phyloP scores from a whole-genome alignment of 148 eudicot genomes.

The Fagopyrum esculentum region DNA sequence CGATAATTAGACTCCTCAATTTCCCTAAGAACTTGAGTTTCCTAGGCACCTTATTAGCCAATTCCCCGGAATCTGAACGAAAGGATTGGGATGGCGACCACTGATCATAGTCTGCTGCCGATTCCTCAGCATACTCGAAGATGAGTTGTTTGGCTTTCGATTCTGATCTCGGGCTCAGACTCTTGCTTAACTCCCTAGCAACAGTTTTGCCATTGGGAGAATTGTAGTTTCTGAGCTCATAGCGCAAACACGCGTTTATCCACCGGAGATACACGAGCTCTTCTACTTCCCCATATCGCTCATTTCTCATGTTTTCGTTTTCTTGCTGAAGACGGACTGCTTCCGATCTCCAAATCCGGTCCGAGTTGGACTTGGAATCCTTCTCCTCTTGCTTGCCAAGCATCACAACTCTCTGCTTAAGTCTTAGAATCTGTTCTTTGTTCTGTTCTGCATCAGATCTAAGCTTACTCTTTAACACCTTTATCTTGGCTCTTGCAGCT shows the following conservation, averaged over 20 bases:
- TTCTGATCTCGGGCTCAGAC: constrained; percentile 68
- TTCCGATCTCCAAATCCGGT: constrained; percentile 49
- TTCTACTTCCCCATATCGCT: constrained; percentile 56
- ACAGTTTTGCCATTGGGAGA: constrained; percentile 52
- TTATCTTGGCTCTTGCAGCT: constrained; percentile 60
- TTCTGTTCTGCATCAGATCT: constrained; percentile 48
- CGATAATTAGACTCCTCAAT: constrained; percentile 42
- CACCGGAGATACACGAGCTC: constrained; percentile 89
- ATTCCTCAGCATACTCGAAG: constrained; percentile 49
- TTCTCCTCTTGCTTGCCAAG: constrained; percentile 44
- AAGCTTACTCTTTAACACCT: constrained; percentile 52
- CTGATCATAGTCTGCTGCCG: constrained; percentile 41
- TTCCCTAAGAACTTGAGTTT: constrained; percentile 43
- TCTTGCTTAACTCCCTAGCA: constrained; percentile 70
- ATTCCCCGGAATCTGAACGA: neutral
- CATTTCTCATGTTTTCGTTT: constrained; percentile 47
- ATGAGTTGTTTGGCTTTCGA: constrained; percentile 68
- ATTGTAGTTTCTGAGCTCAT: constrained; percentile 59
- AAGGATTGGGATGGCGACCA: constrained; percentile 30
- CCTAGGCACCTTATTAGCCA: constrained; percentile 25
- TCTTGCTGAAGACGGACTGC: constrained; percentile 29
- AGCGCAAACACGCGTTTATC: constrained; percentile 84
- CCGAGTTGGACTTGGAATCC: constrained; percentile 47
- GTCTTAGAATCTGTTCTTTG: constrained; percentile 47
- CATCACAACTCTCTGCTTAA: constrained; percentile 54